phyloP scores from a whole-genome alignment of 768 basidiomycete genomes.

The Pleurotus sapidus region DNA sequence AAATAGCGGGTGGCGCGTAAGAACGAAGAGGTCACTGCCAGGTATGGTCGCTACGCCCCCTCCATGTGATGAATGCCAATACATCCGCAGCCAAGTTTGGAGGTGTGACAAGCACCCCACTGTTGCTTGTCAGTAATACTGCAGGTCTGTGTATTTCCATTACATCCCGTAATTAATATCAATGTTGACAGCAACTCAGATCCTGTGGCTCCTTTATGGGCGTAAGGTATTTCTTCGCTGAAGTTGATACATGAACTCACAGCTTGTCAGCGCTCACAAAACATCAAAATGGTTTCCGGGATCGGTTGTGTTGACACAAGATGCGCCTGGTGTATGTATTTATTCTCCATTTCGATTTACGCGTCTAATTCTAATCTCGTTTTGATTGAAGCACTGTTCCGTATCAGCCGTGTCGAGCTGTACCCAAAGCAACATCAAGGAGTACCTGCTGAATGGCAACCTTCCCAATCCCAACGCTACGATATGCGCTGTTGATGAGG shows the following conservation, averaged over 20 bases:
- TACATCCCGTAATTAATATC: neutral
- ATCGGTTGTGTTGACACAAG: slow-evolving; percentile 14
- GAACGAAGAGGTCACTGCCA: slow-evolving; percentile 20
- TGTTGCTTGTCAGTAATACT: slow-evolving; percentile 25
- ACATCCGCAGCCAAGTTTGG: slow-evolving; percentile 19
- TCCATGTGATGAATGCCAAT: neutral
- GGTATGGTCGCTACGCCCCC: slow-evolving; percentile 9
- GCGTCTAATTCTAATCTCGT: neutral
- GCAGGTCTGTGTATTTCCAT: slow-evolving; percentile 9
- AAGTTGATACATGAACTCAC: neutral
- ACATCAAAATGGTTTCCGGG: slow-evolving; percentile 12
- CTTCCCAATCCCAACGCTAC: slow-evolving; percentile 14
- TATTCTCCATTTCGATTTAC: neutral
- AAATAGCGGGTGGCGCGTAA: slow-evolving; percentile 20
- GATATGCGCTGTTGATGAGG: slow-evolving; percentile 32
- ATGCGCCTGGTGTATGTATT: slow-evolving; percentile 11
- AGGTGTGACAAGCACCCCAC: slow-evolving; percentile 27
- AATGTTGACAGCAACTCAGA: slow-evolving; percentile 2
- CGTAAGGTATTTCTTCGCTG: neutral
- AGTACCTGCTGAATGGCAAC: neutral
- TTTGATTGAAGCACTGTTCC: slow-evolving; percentile 27
- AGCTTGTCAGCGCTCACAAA: slow-evolving; percentile 10
- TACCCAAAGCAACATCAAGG: slow-evolving; percentile 23
- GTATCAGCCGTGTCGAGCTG: slow-evolving; percentile 29
- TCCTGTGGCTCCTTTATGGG: slow-evolving; percentile 15